Base-by-base conservation (phyloP, 208 protist species). In the Blastocrithidia nonstop region DNA sequence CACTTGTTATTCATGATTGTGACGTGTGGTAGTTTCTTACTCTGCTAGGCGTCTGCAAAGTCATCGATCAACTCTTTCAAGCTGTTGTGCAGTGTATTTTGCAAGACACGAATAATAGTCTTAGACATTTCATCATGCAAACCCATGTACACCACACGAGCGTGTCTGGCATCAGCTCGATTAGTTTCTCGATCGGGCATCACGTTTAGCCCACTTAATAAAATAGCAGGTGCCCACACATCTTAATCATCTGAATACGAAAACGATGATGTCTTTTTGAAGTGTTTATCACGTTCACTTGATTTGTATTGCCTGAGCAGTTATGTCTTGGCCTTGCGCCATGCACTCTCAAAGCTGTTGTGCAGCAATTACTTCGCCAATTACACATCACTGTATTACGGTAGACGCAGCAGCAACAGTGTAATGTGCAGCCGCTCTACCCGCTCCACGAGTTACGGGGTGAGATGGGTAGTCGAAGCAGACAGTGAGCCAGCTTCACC, bases 1-100 rank as follows among this genome's bases (percentile, higher is more conserved):
- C 82, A 91, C 48, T 87, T 87, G 25, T 62, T 79, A 41, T 87
- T 86, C 47, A 91, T 56, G 11, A 91, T 44, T 16, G 82, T 91
- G 52, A 81, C 64, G 53, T 91, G 82, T 43, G 84, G 29, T 16
- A 66, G 23, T 31, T 61, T 63, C 4, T 37, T 36, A 11, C 41
- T 52, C 20, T 55, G 55, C 27, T 64, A 60, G 15, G 46, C 56
- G 36, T 60, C 71, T 25, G 37, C 33, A 19, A 50, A 49, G 53
- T 77, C 49, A 31, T 50, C n/a, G 16, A 74, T 74, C 23, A 85
- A 35, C 53, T 84, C 79, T 21, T 46, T 33, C 29, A 83, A 74
- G 50, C 56, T 69, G 15, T 60, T 43, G 39, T 70, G 60, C 13
- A 85, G 49, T 6, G 71, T 13, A 3, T 60, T 28, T 43, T 85